Evolutionary conservation across 768 basidiomycete species (phyloP), one percentile per base, ranked within the genome.

Genomic region (Tricholoma hemisulphureum): DNA sequence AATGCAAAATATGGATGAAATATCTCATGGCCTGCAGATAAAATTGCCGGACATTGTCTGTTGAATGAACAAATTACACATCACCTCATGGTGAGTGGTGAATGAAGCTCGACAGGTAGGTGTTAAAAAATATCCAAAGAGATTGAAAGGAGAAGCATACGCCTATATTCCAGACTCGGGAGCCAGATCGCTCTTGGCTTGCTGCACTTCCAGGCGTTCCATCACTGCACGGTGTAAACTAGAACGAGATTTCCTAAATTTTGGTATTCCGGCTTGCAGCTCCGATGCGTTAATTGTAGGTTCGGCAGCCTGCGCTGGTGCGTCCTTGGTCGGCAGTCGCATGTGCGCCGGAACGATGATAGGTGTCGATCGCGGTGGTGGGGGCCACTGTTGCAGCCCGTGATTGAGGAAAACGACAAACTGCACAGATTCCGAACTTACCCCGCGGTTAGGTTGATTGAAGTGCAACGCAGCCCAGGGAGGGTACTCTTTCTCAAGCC

Each of bases 391-490:
- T 20, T 21, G 48, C 35, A 23, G 20, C 1, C 31, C 49, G 34
- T 49, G 35, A 18, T 23, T 54, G 37, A 9, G 53, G 26, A 20
- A 32, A 46, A 53, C n/a, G 26, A 43, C 23, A n/a, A 23, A 29
- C 54, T 53, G 28, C 55, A 53, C 11, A 46, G 37, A 39, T 34
- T 49, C 32, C 16, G 55, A 4, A 80, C 88, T 49, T 73, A 93
- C 91, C 24, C 86, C 88, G 57, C 91, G 83, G 63, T 84, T 80
- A 2, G 91, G 91, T 66, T 93, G 91, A 56, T 89, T 91, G 68
- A 93, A 93, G 66, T 93, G 91, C n/a, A 93, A 73, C 7, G 91
- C 89, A 0, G 91, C 89, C 91, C 91, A 93, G 5, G 91, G 89
- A 2, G 91, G 91, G 64, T 90, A 92, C 53, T 91, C 89, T 64